A percentile compares a stretch with the other conserved stretches of the same genome.
Evolutionary conservation across 768 basidiomycete species (phyloP).

Genomic region (Xerocomus brunneocitrinus): DNA sequence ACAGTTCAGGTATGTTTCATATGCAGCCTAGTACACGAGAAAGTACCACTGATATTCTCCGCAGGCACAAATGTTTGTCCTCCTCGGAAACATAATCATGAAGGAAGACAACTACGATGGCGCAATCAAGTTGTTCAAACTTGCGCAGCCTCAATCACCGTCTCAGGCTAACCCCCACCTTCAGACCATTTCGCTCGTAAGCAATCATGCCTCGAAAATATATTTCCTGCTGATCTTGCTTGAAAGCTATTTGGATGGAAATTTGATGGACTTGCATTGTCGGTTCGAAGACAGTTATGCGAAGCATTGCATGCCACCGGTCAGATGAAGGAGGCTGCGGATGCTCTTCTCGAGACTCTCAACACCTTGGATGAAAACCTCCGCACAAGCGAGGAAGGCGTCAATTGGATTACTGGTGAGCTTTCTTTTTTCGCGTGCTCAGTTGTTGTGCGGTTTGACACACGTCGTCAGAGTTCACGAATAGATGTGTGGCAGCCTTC

Average conservation of each 20-base stretch:
- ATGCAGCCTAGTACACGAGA: background rate
- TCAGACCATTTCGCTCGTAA: constrained; percentile 13
- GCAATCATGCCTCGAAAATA: background rate
- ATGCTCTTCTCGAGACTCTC: constrained; percentile 8
- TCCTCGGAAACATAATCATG: constrained; percentile 6
- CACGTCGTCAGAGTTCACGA: background rate
- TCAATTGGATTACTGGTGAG: constrained; percentile 7
- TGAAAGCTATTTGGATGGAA: constrained; percentile 15
- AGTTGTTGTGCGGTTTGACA: background rate
- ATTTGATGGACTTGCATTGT: constrained; percentile 7
- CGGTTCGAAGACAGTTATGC: constrained; percentile 6
- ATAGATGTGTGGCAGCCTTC: constrained; percentile 2
- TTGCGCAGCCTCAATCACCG: background rate
- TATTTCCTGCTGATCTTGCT: background rate
- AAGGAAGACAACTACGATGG: constrained; percentile 9
- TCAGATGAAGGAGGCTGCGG: constrained; percentile 10
- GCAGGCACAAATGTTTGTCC: constrained; percentile 14
- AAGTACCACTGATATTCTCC: background rate
- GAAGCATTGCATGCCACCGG: constrained; percentile 10
- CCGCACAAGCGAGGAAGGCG: background rate
- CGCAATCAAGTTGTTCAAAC: constrained; percentile 11
- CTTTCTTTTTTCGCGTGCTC: background rate
- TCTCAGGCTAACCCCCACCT: background rate
- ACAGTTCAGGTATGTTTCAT: constrained; percentile 7
- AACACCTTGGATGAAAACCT: constrained; percentile 1